These are phyloP conservation scores for Aspergillus neotritici DNA, from an alignment of 2,329 filamentous ascomycete species.

Conservation along the genomic window DNA sequence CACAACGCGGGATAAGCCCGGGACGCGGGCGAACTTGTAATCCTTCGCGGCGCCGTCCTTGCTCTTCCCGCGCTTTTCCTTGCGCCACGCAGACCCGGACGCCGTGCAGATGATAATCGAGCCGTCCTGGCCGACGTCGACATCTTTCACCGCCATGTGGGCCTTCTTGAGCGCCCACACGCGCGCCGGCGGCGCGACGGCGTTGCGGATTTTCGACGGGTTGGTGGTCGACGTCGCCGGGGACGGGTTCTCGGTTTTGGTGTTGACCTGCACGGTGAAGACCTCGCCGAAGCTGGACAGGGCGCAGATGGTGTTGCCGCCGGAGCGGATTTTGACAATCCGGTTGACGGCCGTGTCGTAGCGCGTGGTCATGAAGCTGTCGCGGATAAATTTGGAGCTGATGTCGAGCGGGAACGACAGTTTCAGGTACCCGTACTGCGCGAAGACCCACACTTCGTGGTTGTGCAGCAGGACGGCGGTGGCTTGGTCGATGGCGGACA, in stretches of 20 bases:
- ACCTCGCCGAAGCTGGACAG: constrained; percentile 79
- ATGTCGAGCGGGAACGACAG: constrained; percentile 74
- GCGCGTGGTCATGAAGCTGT: constrained; percentile 59
- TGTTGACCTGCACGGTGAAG: constrained; percentile 72
- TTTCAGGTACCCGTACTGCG: constrained; percentile 92
- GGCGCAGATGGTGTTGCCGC: constrained; percentile 87
- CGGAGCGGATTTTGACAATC: constrained; percentile 71
- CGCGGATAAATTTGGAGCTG: constrained; percentile 62
- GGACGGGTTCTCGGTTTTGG: constrained; percentile 56
- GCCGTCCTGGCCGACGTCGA: constrained; percentile 84
- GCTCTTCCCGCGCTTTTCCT: constrained; percentile 73
- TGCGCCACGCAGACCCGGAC: constrained; percentile 87
- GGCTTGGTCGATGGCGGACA: constrained; percentile 84
- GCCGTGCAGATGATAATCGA: constrained; percentile 91
- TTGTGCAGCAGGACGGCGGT: constrained; percentile 81
- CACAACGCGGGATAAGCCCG: constrained; percentile 77
- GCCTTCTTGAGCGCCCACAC: constrained; percentile 88
- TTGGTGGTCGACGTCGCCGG: constrained; percentile 76
- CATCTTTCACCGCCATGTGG: constrained; percentile 75
- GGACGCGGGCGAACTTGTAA: constrained; percentile 90
- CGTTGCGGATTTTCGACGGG: constrained; percentile 79
- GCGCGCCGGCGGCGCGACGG: constrained; percentile 69
- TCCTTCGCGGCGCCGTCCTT: constrained; percentile 74
- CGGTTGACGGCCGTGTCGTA: constrained; percentile 61
- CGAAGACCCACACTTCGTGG: constrained; percentile 86